phyloP scores from a whole-genome alignment of 306 rosid species.

The Quercus glauca region DNA sequence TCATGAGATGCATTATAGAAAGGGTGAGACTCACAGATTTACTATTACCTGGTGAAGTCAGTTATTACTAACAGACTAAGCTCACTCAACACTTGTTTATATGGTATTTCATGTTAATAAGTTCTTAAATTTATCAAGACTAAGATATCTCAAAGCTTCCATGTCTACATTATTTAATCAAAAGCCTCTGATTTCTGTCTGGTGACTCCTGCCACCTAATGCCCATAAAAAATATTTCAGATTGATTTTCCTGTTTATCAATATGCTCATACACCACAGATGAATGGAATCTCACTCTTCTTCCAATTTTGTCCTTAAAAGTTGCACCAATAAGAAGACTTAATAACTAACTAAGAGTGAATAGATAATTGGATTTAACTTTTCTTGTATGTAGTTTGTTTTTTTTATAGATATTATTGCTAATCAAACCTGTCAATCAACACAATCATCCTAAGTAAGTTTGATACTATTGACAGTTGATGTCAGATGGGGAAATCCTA shows the following conservation, averaged over 20 bases:
- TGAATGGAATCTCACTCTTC: background rate
- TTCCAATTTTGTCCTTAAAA: too few relatives aligned
- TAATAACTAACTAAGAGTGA: background rate
- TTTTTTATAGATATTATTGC: background rate
- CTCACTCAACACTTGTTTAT: too few relatives aligned
- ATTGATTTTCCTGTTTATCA: too few relatives aligned
- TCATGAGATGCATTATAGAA: background rate
- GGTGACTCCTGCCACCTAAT: too few relatives aligned
- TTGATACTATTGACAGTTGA: conserved; percentile 41
- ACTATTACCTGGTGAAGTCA: background rate
- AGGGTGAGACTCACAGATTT: background rate
- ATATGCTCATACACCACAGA: too few relatives aligned
- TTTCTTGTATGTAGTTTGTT: background rate
- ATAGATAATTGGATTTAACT: background rate
- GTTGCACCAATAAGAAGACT: background rate
- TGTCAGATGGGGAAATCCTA: conserved; percentile 81
- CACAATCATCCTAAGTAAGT: conserved; percentile 1
- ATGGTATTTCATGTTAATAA: too few relatives aligned
- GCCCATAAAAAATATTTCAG: too few relatives aligned
- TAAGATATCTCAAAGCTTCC: too few relatives aligned
- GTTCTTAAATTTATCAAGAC: too few relatives aligned
- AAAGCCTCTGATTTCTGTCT: too few relatives aligned
- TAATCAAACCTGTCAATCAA: background rate
- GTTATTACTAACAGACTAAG: background rate
- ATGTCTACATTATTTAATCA: too few relatives aligned